These are phyloP conservation scores for Euphorbia peplus DNA, from an alignment of 345 rosid genomes.

Conservation along the genomic window DNA sequence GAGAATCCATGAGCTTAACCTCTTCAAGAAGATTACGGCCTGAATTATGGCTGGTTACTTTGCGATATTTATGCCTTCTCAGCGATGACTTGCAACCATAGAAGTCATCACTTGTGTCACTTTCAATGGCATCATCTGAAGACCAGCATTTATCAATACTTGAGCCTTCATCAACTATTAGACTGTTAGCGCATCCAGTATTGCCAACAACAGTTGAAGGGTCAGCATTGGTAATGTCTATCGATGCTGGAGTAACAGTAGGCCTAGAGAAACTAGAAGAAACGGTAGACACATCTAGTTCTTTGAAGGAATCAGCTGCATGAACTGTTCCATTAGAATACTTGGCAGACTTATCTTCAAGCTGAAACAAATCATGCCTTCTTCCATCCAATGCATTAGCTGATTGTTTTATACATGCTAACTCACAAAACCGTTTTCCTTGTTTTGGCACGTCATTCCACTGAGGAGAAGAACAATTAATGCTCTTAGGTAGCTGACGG, in stretches of 20 bases:
- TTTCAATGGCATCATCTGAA: conserved; percentile 43
- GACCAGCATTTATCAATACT: conserved; percentile 48
- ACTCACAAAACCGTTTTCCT: conserved; percentile 23
- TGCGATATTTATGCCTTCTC: conserved; percentile 17
- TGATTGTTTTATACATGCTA: conserved; percentile 14
- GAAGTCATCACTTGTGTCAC: conserved; percentile 43
- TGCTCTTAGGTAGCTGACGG: too few species aligned
- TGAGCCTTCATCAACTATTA: conserved; percentile 48
- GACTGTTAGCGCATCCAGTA: conserved; percentile 22
- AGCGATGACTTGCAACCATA: conserved; percentile 21
- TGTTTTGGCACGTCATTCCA: conserved; percentile 49
- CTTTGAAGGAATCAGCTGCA: conserved; percentile 24
- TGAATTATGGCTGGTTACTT: conserved; percentile 21
- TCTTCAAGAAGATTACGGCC: conserved; percentile 50
- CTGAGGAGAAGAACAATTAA: conserved; percentile 25
- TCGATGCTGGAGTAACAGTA: conserved; percentile 41
- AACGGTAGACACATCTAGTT: conserved; percentile 39
- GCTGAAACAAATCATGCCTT: conserved; percentile 19
- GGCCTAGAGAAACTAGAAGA: conserved; percentile 45
- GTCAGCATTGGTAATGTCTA: conserved; percentile 30
- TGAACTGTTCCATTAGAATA: conserved; percentile 20
- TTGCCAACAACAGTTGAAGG: conserved; percentile 30
- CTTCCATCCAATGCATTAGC: conserved; percentile 17
- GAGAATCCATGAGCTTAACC: conserved; percentile 45
- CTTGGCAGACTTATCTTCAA: conserved; percentile 23